phyloP scores from a whole-genome alignment of 129 eudicot genomes.

The Oenanthe sinensis region DNA sequence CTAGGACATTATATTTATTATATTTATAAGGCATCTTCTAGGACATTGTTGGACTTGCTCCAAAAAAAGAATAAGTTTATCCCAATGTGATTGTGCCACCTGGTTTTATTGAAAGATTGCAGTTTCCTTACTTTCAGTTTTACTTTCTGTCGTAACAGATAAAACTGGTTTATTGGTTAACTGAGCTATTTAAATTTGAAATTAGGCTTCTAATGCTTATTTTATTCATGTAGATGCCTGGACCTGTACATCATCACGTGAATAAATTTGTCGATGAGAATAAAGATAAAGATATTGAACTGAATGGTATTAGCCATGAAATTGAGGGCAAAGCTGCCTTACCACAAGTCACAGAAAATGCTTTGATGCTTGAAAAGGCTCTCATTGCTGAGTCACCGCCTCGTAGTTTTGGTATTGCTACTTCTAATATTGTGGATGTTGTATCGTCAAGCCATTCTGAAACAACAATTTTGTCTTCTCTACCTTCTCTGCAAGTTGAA shows the following conservation, averaged over 20 bases:
- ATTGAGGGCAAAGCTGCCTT: conserved; percentile 14
- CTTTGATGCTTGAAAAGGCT: conserved; percentile 26
- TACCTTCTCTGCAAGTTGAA: conserved; percentile 26
- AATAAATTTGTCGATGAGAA: conserved; percentile 21
- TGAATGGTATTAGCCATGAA: conserved; percentile 21
- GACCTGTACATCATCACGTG: conserved; percentile 13
- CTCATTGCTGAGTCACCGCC: conserved; percentile 13
- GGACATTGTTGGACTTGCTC: too few relatives aligned
- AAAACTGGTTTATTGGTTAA: background rate
- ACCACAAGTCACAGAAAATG: conserved; percentile 22
- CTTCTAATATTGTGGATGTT: conserved; percentile 24
- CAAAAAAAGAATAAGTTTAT: too few relatives aligned
- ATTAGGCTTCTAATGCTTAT: conserved; percentile 21
- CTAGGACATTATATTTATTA: too few relatives aligned
- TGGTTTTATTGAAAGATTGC: background rate
- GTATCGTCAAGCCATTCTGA: conserved; percentile 22
- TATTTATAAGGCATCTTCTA: too few relatives aligned
- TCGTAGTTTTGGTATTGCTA: conserved; percentile 18
- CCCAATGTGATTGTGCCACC: too few relatives aligned
- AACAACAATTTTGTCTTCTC: conserved; percentile 25
- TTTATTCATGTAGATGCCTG: conserved; percentile 30
- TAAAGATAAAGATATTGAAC: conserved; percentile 22
- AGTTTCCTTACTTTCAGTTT: background rate
- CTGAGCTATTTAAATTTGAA: background rate
- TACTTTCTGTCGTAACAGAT: background rate